Conservation (phyloP, 2,329 filamentous ascomycete species). For the Trichoderma sp. region DNA sequence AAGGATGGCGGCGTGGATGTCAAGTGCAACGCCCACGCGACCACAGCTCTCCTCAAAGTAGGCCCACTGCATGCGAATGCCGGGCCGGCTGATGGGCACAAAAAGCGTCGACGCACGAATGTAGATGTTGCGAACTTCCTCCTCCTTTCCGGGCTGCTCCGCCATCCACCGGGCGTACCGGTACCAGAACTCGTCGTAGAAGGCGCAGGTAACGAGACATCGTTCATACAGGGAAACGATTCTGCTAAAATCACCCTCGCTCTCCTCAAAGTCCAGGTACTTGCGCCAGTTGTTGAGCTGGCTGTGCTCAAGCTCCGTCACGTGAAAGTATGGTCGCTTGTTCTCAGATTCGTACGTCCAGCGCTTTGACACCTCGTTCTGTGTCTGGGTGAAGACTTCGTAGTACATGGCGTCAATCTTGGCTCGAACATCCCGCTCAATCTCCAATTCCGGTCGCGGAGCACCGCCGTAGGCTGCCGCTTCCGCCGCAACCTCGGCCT, state of each 20-base stretch:
- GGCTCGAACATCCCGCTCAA: slow-evolving; percentile 76
- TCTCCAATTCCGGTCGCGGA: slow-evolving; percentile 68
- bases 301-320: slow-evolving; percentile 82
- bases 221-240: slow-evolving; percentile 87
- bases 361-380: slow-evolving; percentile 83
- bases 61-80: slow-evolving; percentile 84
- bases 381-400: slow-evolving; percentile 75
- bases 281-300: slow-evolving; percentile 91
- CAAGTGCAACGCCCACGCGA: slow-evolving; percentile 72
- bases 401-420: slow-evolving; percentile 80
- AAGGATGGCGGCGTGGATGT: slow-evolving; percentile 80
- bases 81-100: slow-evolving; percentile 80
- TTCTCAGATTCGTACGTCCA: slow-evolving; percentile 95
- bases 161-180: slow-evolving; percentile 96
- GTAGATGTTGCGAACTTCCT: slow-evolving; percentile 90
- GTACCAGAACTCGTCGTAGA: slow-evolving; percentile 98
- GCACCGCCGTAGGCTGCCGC: slow-evolving; percentile 48
- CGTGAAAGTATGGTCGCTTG: slow-evolving; percentile 95
- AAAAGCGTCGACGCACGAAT: slow-evolving; percentile 80
- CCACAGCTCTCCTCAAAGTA: slow-evolving; percentile 88
- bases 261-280: slow-evolving; percentile 94
- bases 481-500: slow-evolving; percentile 69
- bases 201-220: slow-evolving; percentile 85
- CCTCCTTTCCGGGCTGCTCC: slow-evolving; percentile 73
- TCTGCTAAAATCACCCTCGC: slow-evolving; percentile 72